Evolutionary conservation across 805 yeast genomes (phyloP), one percentile per base, ranked within the genome.

Genomic region (Nakazawaea ambrosiae): DNA sequence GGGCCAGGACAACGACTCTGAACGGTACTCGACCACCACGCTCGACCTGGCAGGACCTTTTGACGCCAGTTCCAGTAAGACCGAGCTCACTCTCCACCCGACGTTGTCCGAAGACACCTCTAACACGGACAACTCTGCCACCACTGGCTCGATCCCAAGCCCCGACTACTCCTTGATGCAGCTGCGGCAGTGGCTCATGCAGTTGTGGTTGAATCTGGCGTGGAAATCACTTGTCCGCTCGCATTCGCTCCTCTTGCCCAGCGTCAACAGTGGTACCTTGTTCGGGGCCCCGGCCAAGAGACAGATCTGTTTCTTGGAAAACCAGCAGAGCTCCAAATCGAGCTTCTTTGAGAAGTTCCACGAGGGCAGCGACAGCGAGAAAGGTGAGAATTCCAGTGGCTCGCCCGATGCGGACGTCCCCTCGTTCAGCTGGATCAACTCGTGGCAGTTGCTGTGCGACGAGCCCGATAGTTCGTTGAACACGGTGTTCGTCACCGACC

Each of bases 371-470:
- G 24, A 10, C 24, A 8, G 10, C 10, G 24, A 22, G 10, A 10
- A 22, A 10, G 12, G 6, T 6, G 20, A 28, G 10, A n/a, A n/a
- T n/a, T n/a, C n/a, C n/a, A n/a, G n/a, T n/a, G n/a, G n/a, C n/a
- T n/a, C n/a, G n/a, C n/a, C n/a, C n/a, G n/a, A n/a, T n/a, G n/a
- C n/a, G n/a, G n/a, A n/a, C n/a, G n/a, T n/a, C n/a, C n/a, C n/a
- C n/a, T n/a, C n/a, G n/a, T 28, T 5, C 11, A 28, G 16, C 16
- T 39, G 42, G 42, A 30, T 20, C 7, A 15, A 14, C 11, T 17
- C 33, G 5, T 39, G 42, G 42, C 36, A 34, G 15, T 12, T 39
- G 19, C 33, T 34, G 3, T 15, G 20, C 20, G 42, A 39, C 22
- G 39, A 34, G 28, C 23, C 27, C 4, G 32, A 31, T 8, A 31